Percentiles rank a stretch among this genome's conserved stretches.
phyloP scores from a whole-genome alignment of 2,329 filamentous ascomycete genomes.

The Fusarium continuum region DNA sequence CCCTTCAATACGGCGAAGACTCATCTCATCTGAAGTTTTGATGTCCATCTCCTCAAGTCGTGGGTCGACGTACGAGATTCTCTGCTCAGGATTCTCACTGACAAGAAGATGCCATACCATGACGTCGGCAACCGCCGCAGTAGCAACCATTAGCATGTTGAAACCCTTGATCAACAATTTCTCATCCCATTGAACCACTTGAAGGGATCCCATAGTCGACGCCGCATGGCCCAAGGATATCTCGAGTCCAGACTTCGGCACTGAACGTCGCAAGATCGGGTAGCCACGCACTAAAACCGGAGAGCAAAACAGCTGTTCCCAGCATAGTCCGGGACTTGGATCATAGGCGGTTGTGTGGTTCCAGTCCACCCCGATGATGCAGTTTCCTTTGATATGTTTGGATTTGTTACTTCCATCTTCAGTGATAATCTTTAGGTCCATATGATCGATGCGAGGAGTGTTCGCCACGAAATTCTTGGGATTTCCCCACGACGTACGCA shows the following conservation, averaged over 20 bases:
- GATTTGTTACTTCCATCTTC: neutral
- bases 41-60: neutral
- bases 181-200: neutral
- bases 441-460: neutral
- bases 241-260: constrained; percentile 5
- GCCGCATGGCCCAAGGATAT: neutral
- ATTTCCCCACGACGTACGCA: neutral
- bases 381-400: fast-evolving
- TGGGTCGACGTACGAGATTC: constrained; percentile 18
- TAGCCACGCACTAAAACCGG: neutral
- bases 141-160: constrained; percentile 1
- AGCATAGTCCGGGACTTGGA: neutral
- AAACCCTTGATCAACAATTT: constrained; percentile 19
- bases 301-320: neutral
- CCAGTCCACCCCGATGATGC: fast-evolving
- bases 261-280: neutral
- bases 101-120: constrained; percentile 19
- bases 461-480: neutral
- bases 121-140: neutral
- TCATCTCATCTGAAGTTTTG: neutral
- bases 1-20: neutral
- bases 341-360: fast-evolving
- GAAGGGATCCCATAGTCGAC: neutral
- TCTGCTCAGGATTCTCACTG: neutral
- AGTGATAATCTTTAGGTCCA: neutral